Conservation (phyloP, 2,329 filamentous ascomycete genomes). For the Lizonia empirigonia region DNA sequence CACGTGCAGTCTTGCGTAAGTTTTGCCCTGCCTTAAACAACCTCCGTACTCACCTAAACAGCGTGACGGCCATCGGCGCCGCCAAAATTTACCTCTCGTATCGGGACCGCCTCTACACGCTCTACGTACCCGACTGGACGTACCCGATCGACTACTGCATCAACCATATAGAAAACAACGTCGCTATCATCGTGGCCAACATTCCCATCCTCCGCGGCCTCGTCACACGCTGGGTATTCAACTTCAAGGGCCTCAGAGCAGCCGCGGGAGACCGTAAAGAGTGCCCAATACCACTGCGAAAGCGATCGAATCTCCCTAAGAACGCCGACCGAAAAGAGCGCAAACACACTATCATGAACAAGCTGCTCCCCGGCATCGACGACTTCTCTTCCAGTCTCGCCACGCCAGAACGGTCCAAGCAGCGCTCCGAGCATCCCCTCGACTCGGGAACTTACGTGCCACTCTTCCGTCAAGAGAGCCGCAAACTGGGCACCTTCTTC, state of each 20-base stretch:
- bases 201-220: constrained; percentile 50
- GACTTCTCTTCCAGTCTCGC: constrained; percentile 46
- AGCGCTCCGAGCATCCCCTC: constrained; percentile 3
- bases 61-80: constrained; percentile 48
- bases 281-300: constrained; percentile 38
- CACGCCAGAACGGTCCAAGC: constrained; percentile 15
- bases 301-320: constrained; percentile 34
- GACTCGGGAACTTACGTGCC: constrained; percentile 17
- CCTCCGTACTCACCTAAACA: constrained; percentile 8
- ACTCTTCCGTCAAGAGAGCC: constrained; percentile 16
- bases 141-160: constrained; percentile 51
- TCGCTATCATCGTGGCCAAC: constrained; percentile 50
- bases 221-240: constrained; percentile 49
- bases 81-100: constrained; percentile 51
- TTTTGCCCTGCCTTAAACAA: background rate
- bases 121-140: constrained; percentile 49
- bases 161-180: constrained; percentile 51
- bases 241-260: constrained; percentile 41
- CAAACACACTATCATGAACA: constrained; percentile 35
- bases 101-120: constrained; percentile 46
- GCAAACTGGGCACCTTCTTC: constrained; percentile 32
- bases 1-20: constrained; percentile 49
- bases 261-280: constrained; percentile 42
- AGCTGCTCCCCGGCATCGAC: constrained; percentile 44
- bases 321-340: constrained; percentile 28